phyloP scores from a whole-genome alignment of 768 basidiomycete species.

The Serendipita sp. region DNA sequence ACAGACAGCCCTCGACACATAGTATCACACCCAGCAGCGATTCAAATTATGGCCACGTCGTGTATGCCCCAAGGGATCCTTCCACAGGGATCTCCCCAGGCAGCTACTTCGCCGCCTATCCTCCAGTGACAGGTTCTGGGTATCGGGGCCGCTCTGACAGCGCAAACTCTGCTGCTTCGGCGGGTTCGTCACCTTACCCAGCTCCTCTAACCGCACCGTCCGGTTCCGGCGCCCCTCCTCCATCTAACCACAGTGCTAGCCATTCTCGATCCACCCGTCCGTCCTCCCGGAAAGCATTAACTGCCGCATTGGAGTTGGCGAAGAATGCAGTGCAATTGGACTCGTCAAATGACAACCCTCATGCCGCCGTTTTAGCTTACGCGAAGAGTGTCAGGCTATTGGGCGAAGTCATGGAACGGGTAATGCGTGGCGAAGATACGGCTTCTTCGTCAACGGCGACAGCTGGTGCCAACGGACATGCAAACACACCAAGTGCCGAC shows the following conservation, averaged over 20 bases:
- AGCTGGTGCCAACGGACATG: background rate
- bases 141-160: conserved; percentile 1
- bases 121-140: background rate
- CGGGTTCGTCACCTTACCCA: background rate
- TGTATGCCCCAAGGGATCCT: background rate
- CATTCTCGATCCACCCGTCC: conserved; percentile 27
- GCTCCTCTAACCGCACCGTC: background rate
- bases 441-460: background rate
- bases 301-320: conserved; percentile 71
- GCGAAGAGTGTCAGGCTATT: conserved; percentile 72
- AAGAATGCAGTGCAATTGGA: conserved; percentile 82
- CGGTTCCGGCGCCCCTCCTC: background rate
- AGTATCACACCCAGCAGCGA: background rate
- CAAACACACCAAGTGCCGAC: conserved; percentile 20
- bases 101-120: conserved; percentile 2
- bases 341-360: conserved; percentile 72
- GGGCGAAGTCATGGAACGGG: conserved; percentile 85
- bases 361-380: conserved; percentile 80
- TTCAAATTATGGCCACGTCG: too few relatives aligned
- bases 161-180: background rate
- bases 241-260: background rate
- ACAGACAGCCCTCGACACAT: background rate
- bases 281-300: conserved; percentile 74
- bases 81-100: background rate
- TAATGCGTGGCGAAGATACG: conserved; percentile 66